Conservation (phyloP, 1,284 basidiomycete species). For the Mycena citricolor region DNA sequence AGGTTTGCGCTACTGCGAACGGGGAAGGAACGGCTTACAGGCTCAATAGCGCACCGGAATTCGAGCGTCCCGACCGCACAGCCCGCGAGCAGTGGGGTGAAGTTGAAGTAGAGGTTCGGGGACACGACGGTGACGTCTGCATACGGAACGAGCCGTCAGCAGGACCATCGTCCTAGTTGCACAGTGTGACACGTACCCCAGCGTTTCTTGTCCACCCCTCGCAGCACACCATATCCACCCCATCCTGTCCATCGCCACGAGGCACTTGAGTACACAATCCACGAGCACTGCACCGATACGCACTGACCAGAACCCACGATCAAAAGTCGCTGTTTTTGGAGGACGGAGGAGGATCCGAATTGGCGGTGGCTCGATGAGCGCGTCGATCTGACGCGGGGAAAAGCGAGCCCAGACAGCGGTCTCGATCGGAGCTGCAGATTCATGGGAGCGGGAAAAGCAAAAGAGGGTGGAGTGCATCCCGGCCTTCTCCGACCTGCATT, state of each 20-base stretch:
- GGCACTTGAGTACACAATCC: too few species aligned
- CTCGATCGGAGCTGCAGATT: too few species aligned
- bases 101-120: constrained; percentile 80
- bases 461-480: too few species aligned
- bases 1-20: too few species aligned
- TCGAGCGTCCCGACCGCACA: constrained; percentile 83
- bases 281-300: too few species aligned
- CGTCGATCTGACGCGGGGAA: too few species aligned
- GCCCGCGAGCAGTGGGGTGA: constrained; percentile 77
- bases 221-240: constrained; percentile 77
- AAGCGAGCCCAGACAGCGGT: too few species aligned
- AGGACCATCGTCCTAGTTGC: background rate
- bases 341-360: constrained; percentile 37
- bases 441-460: too few species aligned
- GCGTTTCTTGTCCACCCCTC: constrained; percentile 63
- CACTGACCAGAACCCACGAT: constrained; percentile 83
- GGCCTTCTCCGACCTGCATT: too few species aligned
- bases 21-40: too few species aligned
- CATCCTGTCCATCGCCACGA: too few species aligned
- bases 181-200: constrained; percentile 50
- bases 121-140: constrained; percentile 72
- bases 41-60: constrained; percentile 78
- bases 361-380: too few species aligned
- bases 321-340: constrained; percentile 64
- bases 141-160: background rate